Evolutionary conservation across 140 eudicot species (phyloP), one percentile per base, ranked within the genome.

Genomic region (Cichorium intybus): DNA sequence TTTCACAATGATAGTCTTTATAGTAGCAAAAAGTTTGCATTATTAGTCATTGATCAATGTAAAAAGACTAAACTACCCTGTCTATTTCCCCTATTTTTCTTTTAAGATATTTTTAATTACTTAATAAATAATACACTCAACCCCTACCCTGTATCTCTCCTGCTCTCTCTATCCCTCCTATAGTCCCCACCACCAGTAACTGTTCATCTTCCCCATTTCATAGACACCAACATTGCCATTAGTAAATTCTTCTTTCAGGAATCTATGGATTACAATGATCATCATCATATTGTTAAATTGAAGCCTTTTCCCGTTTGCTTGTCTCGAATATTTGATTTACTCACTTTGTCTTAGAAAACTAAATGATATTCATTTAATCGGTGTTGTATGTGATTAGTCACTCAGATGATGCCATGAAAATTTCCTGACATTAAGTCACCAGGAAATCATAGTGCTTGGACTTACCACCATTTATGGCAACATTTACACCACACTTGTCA

Each of bases 321-420:
- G n/a, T n/a, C n/a, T 31, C 37, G 1, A 31, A 5, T 0, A 5
- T 31, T 7, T 1, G 7, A 20, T 43, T 14, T 43, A 15, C 1
- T 4, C 11, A 43, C 49, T 43, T 43, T 43, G 5, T 43, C 49
- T 20, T 12, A 43, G n/a, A 11, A 27, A 27, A 5, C 5, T 15
- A 59, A 16, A 33, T 16, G 34, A 6, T 48, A 24, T 61, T 10
- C 23, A 55, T 15, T 27, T 21, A 6, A 61, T 56, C 37, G 54
- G 55, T 18, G 9, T 18, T 62, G 55, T 57, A 52, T 62, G 54
- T 23, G 31, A 8, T 35, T 26, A 49, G 41, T 46, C 4, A 24
- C 24, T n/a, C 77, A 93, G 99, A 93, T 86, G 99, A 93, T 63
- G 99, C 99, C 21, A 93, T 93, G 95, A 97, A 94, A 16, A 93